Conservation (phyloP, 139 green algal species). For the Ostreobium quekettii region DNA sequence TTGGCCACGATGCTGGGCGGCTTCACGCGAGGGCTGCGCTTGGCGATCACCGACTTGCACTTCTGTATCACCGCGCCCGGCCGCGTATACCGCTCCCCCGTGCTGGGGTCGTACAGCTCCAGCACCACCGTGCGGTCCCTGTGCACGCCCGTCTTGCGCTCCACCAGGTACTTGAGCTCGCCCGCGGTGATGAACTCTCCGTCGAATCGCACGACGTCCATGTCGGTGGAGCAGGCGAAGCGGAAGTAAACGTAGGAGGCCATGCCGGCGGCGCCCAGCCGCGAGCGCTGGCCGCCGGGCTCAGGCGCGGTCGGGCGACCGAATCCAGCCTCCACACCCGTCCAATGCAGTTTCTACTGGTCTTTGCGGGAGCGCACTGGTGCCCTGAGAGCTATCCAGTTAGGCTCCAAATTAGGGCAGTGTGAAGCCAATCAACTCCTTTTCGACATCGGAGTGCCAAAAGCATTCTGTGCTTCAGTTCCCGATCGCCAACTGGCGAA, state of each 20-base stretch:
- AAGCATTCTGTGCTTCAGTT: no score
- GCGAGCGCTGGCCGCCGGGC: no score
- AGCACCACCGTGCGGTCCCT: constrained; percentile 15
- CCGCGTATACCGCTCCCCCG: constrained; percentile 15
- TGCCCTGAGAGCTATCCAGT: no score
- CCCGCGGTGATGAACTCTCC: constrained; percentile 25
- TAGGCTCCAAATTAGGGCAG: no score
- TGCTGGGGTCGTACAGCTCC: constrained; percentile 17
- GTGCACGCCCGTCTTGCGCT: constrained; percentile 14
- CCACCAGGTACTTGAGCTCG: constrained; percentile 29
- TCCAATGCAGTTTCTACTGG: no score
- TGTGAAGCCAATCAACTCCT: no score
- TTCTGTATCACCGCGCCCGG: constrained; percentile 17
- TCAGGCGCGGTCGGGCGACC: no score
- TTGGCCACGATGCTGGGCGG: background rate
- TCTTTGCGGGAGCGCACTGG: no score
- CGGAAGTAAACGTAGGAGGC: constrained; percentile 12
- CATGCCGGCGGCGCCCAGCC: no score
- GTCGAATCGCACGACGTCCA: constrained; percentile 25
- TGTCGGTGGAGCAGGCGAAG: constrained; percentile 25
- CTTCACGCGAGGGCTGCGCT: constrained; percentile 14
- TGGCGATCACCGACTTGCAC: constrained; percentile 18
- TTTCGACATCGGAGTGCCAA: no score
- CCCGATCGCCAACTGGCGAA: no score
- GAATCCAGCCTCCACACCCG: no score